Evolutionary conservation across 306 rosid species (phyloP).

Genomic region (Prunus mongolica): DNA sequence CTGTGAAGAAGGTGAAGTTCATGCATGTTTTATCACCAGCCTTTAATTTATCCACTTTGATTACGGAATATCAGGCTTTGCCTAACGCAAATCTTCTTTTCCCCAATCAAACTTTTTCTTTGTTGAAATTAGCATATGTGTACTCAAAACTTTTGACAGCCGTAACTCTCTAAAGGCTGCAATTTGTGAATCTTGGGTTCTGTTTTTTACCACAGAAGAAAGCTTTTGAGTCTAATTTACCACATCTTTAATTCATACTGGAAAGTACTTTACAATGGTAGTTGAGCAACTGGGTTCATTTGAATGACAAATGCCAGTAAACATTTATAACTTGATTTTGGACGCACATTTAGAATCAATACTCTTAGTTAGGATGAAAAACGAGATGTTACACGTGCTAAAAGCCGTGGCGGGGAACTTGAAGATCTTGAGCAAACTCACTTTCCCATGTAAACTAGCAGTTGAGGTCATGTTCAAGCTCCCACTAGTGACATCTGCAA

Average conservation of each 20-base stretch:
- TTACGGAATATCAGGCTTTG: background rate
- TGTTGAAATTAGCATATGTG: background rate
- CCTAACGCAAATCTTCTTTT: background rate
- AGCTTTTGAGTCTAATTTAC: no score
- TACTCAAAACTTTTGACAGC: no score
- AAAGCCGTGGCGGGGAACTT: constrained; percentile 32
- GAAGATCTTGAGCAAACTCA: constrained; percentile 31
- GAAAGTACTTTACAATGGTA: background rate
- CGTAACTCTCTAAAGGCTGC: no score
- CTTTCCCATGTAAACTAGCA: constrained; percentile 37
- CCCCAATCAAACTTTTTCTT: background rate
- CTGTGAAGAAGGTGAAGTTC: constrained; percentile 8
- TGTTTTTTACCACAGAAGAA: background rate
- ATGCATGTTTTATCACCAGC: background rate
- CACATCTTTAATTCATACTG: no score
- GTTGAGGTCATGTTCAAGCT: constrained; percentile 32
- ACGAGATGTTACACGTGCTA: constrained; percentile 30
- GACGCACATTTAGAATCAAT: constrained; percentile 34
- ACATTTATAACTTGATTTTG: constrained; percentile 30
- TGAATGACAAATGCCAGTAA: background rate
- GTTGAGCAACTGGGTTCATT: background rate
- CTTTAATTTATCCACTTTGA: background rate
- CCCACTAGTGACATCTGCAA: constrained; percentile 13
- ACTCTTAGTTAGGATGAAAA: constrained; percentile 2
- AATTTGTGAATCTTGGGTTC: background rate